Evolutionary conservation across 1,139 yeast species (phyloP).

Genomic region (Scheffersomyces stambukii): DNA sequence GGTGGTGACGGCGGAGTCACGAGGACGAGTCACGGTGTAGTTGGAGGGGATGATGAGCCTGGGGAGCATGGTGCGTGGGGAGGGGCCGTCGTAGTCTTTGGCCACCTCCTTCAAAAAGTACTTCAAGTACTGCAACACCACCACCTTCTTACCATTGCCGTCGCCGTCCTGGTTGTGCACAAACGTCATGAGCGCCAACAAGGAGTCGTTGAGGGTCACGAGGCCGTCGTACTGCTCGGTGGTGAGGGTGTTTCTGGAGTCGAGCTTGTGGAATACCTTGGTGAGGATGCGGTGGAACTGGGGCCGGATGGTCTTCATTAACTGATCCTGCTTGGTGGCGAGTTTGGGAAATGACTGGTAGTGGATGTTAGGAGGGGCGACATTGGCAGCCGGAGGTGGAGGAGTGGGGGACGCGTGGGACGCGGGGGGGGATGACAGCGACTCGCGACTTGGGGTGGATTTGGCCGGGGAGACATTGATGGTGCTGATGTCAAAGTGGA

Average conservation of each 20-base stretch:
- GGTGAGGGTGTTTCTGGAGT: constrained; percentile 26
- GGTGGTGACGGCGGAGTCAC: background rate
- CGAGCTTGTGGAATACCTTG: constrained; percentile 34
- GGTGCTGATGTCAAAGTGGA: constrained; percentile 38
- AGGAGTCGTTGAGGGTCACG: constrained; percentile 27
- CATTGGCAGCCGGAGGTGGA: too few species aligned
- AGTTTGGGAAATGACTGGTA: background rate
- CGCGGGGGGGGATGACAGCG: too few species aligned
- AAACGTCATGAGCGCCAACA: constrained; percentile 22
- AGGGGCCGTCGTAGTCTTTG: constrained; percentile 11
- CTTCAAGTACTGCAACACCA: constrained; percentile 39
- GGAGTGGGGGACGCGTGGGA: too few species aligned
- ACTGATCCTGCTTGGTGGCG: constrained; percentile 1
- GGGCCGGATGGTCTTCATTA: constrained; percentile 25
- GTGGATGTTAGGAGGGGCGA: background rate
- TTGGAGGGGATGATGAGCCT: constrained; percentile 36
- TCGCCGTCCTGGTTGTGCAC: constrained; percentile 11
- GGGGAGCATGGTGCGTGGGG: constrained; percentile 12
- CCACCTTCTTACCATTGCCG: constrained; percentile 21
- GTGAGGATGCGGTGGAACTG: constrained; percentile 32
- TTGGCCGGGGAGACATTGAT: too few species aligned
- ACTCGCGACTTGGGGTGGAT: too few species aligned
- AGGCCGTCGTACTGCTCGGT: constrained; percentile 35
- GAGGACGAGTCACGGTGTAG: constrained; percentile 10
- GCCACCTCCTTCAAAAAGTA: constrained; percentile 36